A percentile compares a stretch with the other conserved stretches of the same genome.
phyloP scores from a whole-genome alignment of 2,329 filamentous ascomycete species.

The Neobulgaria alba region DNA sequence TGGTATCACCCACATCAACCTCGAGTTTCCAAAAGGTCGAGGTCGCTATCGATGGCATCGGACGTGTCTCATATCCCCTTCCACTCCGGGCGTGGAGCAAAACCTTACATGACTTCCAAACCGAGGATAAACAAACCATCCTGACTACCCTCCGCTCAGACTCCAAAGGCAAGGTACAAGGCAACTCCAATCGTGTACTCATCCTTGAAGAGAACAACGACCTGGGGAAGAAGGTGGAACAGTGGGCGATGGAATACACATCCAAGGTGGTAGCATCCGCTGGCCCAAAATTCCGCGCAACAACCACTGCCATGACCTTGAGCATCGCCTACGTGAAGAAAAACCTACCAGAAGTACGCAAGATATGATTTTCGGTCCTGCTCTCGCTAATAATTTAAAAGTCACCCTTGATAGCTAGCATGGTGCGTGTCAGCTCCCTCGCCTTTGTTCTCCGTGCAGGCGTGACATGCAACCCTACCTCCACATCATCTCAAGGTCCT shows the following conservation, averaged over 20 bases:
- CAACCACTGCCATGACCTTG: conserved; percentile 19
- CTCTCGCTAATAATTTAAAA: no score
- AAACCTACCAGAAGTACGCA: conserved; percentile 17
- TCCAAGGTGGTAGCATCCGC: conserved; percentile 21
- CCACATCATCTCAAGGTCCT: background rate
- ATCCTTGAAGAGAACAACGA: conserved; percentile 12
- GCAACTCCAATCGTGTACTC: conserved; percentile 3
- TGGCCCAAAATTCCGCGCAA: conserved; percentile 15
- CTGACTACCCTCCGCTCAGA: background rate
- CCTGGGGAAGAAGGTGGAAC: conserved; percentile 14
- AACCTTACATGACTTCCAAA: conserved; percentile 7
- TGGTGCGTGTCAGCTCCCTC: conserved; percentile 17
- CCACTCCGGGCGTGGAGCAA: conserved; percentile 10
- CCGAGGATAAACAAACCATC: conserved; percentile 8
- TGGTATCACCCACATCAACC: background rate
- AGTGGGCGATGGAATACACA: conserved; percentile 22
- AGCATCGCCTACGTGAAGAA: conserved; percentile 20
- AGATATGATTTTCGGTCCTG: no score
- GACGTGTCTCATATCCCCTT: conserved; percentile 13
- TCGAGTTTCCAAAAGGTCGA: conserved; percentile 1
- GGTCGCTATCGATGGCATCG: conserved; percentile 19
- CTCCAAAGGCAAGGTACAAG: no score
- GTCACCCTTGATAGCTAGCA: conserved; percentile 16
- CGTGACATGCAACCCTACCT: conserved; percentile 8
- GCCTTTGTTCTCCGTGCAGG: conserved; percentile 21